A percentile compares a stretch with the other conserved stretches of the same genome.
Conservation (phyloP, 805 yeast genomes). For the Pichia nanzhaoensis region DNA sequence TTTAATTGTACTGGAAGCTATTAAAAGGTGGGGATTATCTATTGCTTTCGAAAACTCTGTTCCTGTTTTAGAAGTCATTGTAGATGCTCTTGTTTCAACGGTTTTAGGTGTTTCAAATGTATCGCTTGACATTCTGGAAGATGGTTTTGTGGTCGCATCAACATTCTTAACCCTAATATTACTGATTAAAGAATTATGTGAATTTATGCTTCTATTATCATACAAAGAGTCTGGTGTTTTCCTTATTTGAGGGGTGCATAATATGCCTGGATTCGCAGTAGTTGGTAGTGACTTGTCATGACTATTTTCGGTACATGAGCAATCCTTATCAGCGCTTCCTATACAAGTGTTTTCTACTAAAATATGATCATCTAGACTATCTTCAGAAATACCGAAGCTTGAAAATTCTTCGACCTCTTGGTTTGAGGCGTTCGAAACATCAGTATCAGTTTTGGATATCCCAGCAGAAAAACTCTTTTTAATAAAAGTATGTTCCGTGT, state of each 20-base stretch:
- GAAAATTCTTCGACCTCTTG: constrained; percentile 12
- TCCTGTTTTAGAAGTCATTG: constrained; percentile 7
- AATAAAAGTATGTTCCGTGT: no score
- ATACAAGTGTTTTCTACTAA: no score
- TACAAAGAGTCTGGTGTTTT: no score
- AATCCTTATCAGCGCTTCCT: no score
- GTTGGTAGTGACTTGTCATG: neutral
- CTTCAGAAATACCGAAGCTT: constrained; percentile 15
- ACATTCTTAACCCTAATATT: neutral
- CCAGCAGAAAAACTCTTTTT: no score
- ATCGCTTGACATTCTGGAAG: constrained; percentile 12
- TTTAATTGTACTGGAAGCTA: neutral
- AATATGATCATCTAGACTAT: neutral
- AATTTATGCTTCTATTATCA: no score
- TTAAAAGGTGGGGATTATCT: neutral
- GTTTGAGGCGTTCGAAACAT: neutral
- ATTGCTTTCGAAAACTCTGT: neutral
- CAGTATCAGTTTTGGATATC: neutral
- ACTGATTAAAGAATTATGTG: no score
- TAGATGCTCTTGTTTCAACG: constrained; percentile 10
- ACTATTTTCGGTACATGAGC: no score
- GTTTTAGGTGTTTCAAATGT: constrained; percentile 11
- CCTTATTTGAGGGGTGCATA: no score
- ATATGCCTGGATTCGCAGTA: neutral
- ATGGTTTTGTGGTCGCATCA: constrained; percentile 4